Conservation (phyloP, 176 grass and related monocot species). For the Zoysia japonica region DNA sequence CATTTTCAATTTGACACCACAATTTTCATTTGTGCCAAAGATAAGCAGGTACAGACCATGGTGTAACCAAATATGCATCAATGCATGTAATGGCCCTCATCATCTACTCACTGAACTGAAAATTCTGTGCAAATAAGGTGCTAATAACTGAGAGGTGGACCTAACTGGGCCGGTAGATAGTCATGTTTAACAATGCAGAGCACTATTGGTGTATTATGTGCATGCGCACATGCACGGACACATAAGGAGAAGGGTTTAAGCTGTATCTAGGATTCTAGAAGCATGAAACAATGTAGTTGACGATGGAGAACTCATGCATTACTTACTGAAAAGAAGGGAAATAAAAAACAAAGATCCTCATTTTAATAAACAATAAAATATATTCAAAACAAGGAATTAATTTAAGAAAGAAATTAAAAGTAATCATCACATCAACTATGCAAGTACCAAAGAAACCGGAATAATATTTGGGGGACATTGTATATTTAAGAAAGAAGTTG, state of each 20-base stretch:
- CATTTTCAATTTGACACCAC: conserved; percentile 18
- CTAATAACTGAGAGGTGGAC: conserved; percentile 8
- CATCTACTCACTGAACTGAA: conserved; percentile 24
- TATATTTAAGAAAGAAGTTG: background rate
- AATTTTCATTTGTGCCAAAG: background rate
- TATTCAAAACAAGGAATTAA: background rate
- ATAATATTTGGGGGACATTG: conserved; percentile 6
- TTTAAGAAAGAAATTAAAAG: background rate
- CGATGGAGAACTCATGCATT: background rate
- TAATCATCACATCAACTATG: background rate
- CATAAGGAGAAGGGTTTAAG: background rate
- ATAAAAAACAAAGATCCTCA: conserved; percentile 3
- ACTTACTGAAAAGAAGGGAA: background rate
- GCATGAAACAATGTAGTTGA: background rate
- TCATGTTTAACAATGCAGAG: background rate
- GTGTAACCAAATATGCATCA: background rate
- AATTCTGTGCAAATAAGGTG: conserved; percentile 1
- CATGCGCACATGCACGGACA: background rate
- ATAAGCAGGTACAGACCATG: background rate
- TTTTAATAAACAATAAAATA: background rate
- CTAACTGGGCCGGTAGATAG: background rate
- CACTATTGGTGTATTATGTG: background rate
- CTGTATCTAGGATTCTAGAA: background rate
- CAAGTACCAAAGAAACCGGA: conserved; percentile 6
- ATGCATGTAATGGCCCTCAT: conserved; percentile 1